These are phyloP conservation scores for Podosphaera aphanis DNA, from an alignment of 2,329 filamentous ascomycete species.

Conservation along the genomic window DNA sequence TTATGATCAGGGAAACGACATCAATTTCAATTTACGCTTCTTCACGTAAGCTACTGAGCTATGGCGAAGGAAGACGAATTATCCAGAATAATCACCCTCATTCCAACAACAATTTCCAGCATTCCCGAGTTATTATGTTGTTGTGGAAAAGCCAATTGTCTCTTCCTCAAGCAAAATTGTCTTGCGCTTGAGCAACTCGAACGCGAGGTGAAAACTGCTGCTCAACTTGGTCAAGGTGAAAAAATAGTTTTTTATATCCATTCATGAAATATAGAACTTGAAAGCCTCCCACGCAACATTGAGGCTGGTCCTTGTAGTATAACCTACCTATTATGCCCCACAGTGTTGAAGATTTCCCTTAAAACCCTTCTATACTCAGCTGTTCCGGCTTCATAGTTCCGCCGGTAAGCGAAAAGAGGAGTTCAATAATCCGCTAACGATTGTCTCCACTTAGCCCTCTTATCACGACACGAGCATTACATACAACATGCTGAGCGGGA, in stretches of 20 bases:
- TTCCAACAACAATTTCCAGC: constrained; percentile 7
- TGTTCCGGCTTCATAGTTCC: not conserved
- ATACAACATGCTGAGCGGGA: constrained; percentile 81
- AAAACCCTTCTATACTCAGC: not conserved
- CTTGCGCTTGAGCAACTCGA: constrained; percentile 59
- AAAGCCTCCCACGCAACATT: no score
- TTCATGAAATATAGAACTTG: no score
- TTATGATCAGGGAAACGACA: not conserved
- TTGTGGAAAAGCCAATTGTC: constrained; percentile 61
- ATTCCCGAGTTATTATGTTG: constrained; percentile 35
- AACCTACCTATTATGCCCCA: not conserved
- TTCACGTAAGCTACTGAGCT: not conserved
- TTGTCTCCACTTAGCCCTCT: constrained; percentile 58
- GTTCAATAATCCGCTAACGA: constrained; percentile 34
- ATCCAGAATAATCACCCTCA: constrained; percentile 10
- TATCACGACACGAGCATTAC: constrained; percentile 81
- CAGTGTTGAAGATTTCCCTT: not conserved
- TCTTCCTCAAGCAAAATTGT: constrained; percentile 61
- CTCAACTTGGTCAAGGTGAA: constrained; percentile 56
- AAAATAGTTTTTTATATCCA: not conserved
- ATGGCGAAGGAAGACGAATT: constrained; percentile 7
- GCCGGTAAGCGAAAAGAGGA: not conserved
- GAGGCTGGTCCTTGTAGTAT: no score
- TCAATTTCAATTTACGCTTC: not conserved
- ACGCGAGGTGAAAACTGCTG: constrained; percentile 67